Percentiles rank a stretch among this genome's conserved stretches.
Conservation (phyloP, 306 rosid species). For the Begonia fuchsioides region DNA sequence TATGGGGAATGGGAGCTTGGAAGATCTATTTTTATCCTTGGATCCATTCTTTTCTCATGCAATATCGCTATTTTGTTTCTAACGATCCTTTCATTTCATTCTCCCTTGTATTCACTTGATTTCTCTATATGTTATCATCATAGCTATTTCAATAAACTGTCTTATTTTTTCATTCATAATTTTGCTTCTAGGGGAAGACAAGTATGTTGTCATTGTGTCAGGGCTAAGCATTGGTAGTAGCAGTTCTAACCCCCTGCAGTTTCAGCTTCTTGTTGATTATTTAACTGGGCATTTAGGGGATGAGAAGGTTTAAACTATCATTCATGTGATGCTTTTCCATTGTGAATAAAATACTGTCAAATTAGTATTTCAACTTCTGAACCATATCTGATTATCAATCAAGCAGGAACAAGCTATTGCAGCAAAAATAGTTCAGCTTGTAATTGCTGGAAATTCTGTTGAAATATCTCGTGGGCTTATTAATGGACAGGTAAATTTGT, state of each 20-base stretch:
- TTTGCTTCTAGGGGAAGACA: conserved; percentile 66
- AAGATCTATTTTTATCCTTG: too few species aligned
- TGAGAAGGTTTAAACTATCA: conserved; percentile 42
- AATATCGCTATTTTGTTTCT: background rate
- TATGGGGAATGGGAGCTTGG: too few species aligned
- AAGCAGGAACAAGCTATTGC: conserved; percentile 68
- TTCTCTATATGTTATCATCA: background rate
- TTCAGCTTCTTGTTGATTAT: conserved; percentile 92
- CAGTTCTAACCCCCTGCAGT: conserved; percentile 67
- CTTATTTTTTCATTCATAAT: background rate
- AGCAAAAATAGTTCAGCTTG: conserved; percentile 66
- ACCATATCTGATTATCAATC: too few species aligned
- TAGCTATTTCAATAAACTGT: background rate
- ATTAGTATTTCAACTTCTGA: too few species aligned
- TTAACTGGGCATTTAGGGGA: conserved; percentile 97
- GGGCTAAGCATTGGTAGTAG: conserved; percentile 74
- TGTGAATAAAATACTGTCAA: too few species aligned
- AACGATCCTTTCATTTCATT: background rate
- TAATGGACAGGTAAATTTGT: conserved; percentile 67
- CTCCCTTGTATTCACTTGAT: background rate
- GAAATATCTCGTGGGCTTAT: conserved; percentile 53
- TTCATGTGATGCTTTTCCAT: background rate
- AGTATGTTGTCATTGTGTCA: conserved; percentile 66
- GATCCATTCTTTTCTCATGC: background rate
- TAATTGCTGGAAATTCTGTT: conserved; percentile 81